These are phyloP conservation scores for Pyrrhoderma lamaoense DNA, from an alignment of 1,284 basidiomycete species.

Conservation along the genomic window DNA sequence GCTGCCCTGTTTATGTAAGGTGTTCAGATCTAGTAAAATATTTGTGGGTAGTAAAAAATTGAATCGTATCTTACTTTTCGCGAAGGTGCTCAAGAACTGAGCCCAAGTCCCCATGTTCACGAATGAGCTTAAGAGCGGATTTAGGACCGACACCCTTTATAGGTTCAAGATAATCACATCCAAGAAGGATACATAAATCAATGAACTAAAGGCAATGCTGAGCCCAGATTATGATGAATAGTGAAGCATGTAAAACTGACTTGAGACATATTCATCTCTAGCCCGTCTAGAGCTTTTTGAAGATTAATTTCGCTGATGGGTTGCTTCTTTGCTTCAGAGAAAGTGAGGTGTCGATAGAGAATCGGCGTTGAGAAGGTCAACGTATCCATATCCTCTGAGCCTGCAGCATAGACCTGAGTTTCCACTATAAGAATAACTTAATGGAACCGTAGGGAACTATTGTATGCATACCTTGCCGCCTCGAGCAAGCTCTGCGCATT, in stretches of 20 bases:
- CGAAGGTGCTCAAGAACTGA: slow-evolving; percentile 77
- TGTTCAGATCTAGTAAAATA: background rate
- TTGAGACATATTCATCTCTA: slow-evolving; percentile 89
- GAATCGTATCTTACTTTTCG: slow-evolving; percentile 51
- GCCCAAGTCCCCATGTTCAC: slow-evolving; percentile 79
- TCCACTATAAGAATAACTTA: slow-evolving; percentile 12
- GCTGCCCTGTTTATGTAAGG: slow-evolving; percentile 27
- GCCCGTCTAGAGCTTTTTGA: slow-evolving; percentile 75
- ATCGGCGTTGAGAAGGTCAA: slow-evolving; percentile 93
- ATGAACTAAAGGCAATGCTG: slow-evolving; percentile 61
- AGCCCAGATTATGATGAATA: background rate
- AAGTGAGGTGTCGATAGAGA: slow-evolving; percentile 92
- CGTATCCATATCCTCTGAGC: slow-evolving; percentile 99
- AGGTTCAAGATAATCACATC: slow-evolving; percentile 97
- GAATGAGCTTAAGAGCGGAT: slow-evolving; percentile 88
- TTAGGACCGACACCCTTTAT: slow-evolving; percentile 95
- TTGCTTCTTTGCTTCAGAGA: slow-evolving; percentile 97
- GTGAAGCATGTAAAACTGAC: slow-evolving; percentile 33
- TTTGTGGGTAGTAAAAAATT: background rate
- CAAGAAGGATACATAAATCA: slow-evolving; percentile 93
- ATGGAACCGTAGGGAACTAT: background rate
- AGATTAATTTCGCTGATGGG: slow-evolving; percentile 95
- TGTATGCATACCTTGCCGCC: slow-evolving; percentile 69
- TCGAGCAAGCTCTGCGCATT: slow-evolving; percentile 94
- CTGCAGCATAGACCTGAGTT: slow-evolving; percentile 84